Percentiles rank a stretch among this genome's conserved stretches.
These are phyloP conservation scores for Gastroboletus turbinatus DNA, from an alignment of 1,284 basidiomycete species.

Conservation along the genomic window DNA sequence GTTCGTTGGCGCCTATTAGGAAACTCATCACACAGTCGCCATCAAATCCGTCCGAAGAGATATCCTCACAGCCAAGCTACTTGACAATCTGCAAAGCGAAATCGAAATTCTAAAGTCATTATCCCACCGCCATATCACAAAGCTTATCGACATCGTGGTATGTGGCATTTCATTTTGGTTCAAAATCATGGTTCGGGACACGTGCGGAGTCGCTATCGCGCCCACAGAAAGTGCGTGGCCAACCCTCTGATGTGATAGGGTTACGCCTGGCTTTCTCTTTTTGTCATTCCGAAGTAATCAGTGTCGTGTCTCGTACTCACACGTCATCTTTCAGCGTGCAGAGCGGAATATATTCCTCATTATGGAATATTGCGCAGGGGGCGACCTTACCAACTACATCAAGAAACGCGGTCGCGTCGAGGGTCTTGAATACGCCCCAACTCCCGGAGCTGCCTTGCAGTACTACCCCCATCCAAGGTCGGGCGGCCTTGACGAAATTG, in stretches of 20 bases:
- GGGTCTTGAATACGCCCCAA: conserved; percentile 76
- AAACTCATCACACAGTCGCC: conserved; percentile 77
- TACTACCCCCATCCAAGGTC: conserved; percentile 90
- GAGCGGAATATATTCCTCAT: conserved; percentile 95
- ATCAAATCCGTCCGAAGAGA: conserved; percentile 94
- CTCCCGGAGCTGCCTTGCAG: conserved; percentile 63
- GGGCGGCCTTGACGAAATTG: conserved; percentile 89
- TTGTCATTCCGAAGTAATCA: not conserved
- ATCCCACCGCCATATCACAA: conserved; percentile 92
- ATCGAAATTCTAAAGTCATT: conserved; percentile 96
- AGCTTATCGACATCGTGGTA: conserved; percentile 89
- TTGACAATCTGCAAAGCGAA: conserved; percentile 97
- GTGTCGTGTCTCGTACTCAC: conserved; percentile 15
- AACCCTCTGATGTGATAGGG: not conserved
- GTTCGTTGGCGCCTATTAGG: conserved; percentile 44
- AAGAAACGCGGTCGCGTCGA: conserved; percentile 89
- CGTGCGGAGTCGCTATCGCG: not conserved
- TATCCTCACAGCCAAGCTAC: conserved; percentile 88
- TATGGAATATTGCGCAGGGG: conserved; percentile 96
- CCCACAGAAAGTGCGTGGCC: not conserved
- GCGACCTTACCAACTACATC: conserved; percentile 95
- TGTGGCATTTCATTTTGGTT: conserved; percentile 26
- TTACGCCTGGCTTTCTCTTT: not conserved
- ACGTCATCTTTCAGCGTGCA: conserved; percentile 62
- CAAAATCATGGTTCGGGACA: not conserved